Conservation (phyloP, 306 rosid species). For the Urtica urens region DNA sequence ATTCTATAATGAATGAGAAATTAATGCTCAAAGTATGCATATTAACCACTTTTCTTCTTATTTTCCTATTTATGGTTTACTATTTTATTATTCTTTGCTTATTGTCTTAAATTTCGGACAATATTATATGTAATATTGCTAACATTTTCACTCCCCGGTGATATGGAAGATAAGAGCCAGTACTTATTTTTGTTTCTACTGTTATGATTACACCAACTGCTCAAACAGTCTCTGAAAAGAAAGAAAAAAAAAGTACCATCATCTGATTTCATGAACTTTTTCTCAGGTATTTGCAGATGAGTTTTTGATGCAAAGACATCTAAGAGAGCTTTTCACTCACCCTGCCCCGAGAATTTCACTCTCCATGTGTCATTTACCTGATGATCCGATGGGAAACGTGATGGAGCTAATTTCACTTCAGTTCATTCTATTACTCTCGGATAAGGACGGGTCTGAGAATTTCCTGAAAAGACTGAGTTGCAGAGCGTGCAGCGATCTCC, state of each 20-base stretch:
- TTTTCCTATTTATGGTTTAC: neutral
- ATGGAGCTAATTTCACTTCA: conserved; percentile 64
- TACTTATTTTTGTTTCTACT: too few species aligned
- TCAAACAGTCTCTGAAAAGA: too few species aligned
- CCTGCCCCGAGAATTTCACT: conserved; percentile 31
- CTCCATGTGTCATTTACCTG: conserved; percentile 19
- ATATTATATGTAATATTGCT: neutral
- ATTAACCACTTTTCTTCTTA: too few species aligned
- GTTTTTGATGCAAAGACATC: conserved; percentile 35
- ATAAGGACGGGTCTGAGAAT: conserved; percentile 30
- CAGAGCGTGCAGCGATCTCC: conserved; percentile 22
- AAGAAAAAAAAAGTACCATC: conserved; percentile 7
- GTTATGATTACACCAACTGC: neutral
- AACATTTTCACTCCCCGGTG: neutral
- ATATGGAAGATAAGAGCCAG: too few species aligned
- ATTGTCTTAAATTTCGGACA: neutral
- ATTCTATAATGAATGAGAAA: neutral
- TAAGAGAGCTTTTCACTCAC: conserved; percentile 45
- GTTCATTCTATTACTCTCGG: conserved; percentile 44
- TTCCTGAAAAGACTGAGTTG: conserved; percentile 37
- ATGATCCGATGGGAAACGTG: conserved; percentile 39
- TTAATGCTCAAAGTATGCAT: too few species aligned
- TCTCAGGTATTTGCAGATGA: conserved; percentile 78
- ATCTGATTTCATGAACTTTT: conserved; percentile 20
- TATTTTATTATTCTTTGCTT: neutral